Conservation (phyloP, 2,329 filamentous ascomycete species). For the Phyllosticta citribraziliensis region DNA sequence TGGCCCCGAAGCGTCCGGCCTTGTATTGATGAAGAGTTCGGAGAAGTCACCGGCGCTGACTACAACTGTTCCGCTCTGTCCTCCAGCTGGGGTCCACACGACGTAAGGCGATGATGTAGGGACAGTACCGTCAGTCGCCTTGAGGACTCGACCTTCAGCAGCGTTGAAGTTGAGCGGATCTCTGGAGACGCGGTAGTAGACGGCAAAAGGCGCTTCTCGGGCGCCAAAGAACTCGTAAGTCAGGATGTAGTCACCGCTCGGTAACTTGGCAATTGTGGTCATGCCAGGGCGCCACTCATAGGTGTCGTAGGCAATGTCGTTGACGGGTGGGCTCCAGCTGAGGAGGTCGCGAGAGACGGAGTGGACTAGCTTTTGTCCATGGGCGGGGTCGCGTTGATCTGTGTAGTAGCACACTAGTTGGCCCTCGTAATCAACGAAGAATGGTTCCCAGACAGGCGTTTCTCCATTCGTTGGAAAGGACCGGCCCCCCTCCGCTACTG, state of each 20-base stretch:
- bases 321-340: conserved; percentile 50
- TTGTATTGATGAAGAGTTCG: conserved; percentile 39
- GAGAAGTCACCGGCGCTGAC: conserved; percentile 32
- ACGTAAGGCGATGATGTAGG: conserved; percentile 42
- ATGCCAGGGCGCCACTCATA: conserved; percentile 60
- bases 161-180: conserved; percentile 39
- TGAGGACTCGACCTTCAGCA: conserved; percentile 32
- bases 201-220: conserved; percentile 35
- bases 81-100: conserved; percentile 41
- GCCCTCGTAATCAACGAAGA: conserved; percentile 49
- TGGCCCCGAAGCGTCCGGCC: conserved; percentile 31
- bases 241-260: conserved; percentile 53
- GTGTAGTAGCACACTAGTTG: conserved; percentile 59
- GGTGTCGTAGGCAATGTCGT: conserved; percentile 52
- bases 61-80: conserved; percentile 40
- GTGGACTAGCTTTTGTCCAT: conserved; percentile 62
- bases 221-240: conserved; percentile 53
- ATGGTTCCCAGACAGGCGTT: conserved; percentile 66
- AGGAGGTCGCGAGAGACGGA: conserved; percentile 50
- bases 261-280: conserved; percentile 50
- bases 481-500: conserved; percentile 54
- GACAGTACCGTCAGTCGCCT: conserved; percentile 35
- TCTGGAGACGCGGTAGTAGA: conserved; percentile 43
- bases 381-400: conserved; percentile 52
- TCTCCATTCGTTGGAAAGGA: conserved; percentile 54